Base-by-base conservation (phyloP, 1,139 yeast species). In the Diutina neorugosa region DNA sequence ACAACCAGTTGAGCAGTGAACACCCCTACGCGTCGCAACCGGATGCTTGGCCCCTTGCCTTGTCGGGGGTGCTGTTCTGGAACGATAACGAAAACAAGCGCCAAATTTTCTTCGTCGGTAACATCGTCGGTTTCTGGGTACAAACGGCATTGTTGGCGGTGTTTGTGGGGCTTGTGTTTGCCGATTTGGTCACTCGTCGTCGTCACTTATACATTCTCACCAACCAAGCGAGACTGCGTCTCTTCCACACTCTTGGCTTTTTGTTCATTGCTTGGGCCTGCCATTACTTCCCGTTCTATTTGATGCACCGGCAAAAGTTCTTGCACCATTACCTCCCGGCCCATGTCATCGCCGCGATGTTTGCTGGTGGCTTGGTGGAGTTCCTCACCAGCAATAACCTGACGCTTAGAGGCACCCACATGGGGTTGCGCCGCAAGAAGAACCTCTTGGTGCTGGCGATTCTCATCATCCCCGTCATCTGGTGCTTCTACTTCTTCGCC, bases 21-120 rank as follows among this genome's bases (percentile, higher is more conserved):
- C 99, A 93, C 68, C 99, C 99, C 52, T 94, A 88, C 72, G 96
- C 98, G 8, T 88, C 97, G 4, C 85, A 83, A 58, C 99, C 99
- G 4, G 80, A 83, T 58, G 73, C 86, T 7, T 93, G 99, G 99
- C 98, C 98, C n/a, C 77, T 88, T 60, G 80, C 94, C 51, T 69
- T 86, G 54, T 80, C 88, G 14, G 99, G 99, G 60, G 97, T 93
- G 34, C 89, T 97, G 1, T 93, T 93, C 77, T 93, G 98, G 96
- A 90, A 95, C 51, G 83, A 88, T 57, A 81, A 82, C 57, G 74
- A 70, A 2, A 65, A 65, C 55, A 79, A 74, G 59, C 74, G 73
- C 62, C 98, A 94, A 69, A 90, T 93, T 55, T 94, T 84, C 69
- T 88, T 93, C 68, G 60, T 86, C 54, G 98, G 98, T 57, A 93